These are phyloP conservation scores for Cenchrus purpureus DNA, from an alignment of 176 grass and related monocot species.

Conservation along the genomic window DNA sequence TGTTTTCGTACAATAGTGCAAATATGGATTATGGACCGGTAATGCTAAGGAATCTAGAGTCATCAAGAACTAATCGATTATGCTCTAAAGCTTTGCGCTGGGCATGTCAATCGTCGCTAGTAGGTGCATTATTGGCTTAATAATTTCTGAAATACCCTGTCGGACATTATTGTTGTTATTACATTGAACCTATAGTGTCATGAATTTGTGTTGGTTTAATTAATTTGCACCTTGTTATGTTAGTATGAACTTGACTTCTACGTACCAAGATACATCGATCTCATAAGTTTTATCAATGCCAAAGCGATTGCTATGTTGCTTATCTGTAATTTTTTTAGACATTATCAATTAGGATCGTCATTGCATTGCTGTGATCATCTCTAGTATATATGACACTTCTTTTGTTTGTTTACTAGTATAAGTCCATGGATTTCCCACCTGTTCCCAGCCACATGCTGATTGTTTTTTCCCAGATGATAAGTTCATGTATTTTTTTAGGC, in stretches of 20 bases:
- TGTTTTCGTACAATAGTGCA: not conserved
- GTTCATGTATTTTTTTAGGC: too few species aligned
- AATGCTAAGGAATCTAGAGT: not conserved
- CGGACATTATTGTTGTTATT: not conserved
- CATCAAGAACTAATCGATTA: not conserved
- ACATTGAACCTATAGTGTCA: not conserved
- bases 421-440: too few species aligned
- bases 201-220: not conserved
- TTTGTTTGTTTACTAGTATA: too few species aligned
- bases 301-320: not conserved
- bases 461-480: too few species aligned
- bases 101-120: not conserved
- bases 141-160: not conserved
- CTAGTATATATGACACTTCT: too few species aligned
- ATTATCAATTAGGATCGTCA: too few species aligned
- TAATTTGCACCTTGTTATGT: not conserved
- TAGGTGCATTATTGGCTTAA: not conserved
- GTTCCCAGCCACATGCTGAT: too few species aligned
- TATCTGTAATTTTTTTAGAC: not conserved
- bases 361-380: not conserved
- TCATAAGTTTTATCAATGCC: not conserved
- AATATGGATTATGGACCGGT: too few species aligned
- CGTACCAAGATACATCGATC: too few species aligned
- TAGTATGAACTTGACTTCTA: too few species aligned
- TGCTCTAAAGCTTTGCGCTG: slow-evolving; percentile 21